phyloP scores from a whole-genome alignment of 768 basidiomycete genomes.

The Pseudohyphozyma bogoriensis region DNA sequence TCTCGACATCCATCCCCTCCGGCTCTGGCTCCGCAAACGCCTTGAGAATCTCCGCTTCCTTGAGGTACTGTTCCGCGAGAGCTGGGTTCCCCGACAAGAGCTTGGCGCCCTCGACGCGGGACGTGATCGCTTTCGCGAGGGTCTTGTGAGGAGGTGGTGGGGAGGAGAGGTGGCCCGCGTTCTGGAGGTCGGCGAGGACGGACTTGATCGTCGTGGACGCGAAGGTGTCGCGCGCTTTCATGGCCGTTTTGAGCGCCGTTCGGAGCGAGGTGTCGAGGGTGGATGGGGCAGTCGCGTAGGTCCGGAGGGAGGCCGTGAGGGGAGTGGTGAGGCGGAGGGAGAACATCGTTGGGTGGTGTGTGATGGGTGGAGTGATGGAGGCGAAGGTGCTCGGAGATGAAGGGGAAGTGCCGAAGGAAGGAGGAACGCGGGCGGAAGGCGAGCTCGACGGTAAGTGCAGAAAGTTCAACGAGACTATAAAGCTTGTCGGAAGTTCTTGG shows the following conservation, averaged over 20 bases:
- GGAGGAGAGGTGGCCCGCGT: constrained; percentile 8
- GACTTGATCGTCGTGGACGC: constrained; percentile 20
- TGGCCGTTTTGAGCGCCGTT: constrained; percentile 12
- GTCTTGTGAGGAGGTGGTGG: constrained; percentile 17
- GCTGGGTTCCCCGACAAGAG: constrained; percentile 8
- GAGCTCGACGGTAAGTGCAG: too few species aligned
- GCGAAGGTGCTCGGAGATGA: neutral
- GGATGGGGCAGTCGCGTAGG: constrained; percentile 1
- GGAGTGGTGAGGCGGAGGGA: neutral
- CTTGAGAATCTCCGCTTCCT: constrained; percentile 6
- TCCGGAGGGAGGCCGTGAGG: neutral
- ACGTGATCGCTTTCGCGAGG: constrained; percentile 11
- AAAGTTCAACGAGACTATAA: too few species aligned
- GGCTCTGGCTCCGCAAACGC: constrained; percentile 14
- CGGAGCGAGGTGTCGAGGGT: constrained; percentile 13
- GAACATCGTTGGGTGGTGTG: neutral
- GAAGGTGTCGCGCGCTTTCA: constrained; percentile 9
- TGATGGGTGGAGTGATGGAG: neutral
- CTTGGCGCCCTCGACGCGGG: constrained; percentile 12
- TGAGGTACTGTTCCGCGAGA: constrained; percentile 15
- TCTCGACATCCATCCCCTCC: neutral
- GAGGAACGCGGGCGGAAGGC: too few species aligned
- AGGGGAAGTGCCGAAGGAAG: too few species aligned
- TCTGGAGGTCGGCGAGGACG: constrained; percentile 20
- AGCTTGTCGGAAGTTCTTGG: too few species aligned